phyloP scores from a whole-genome alignment of 75 land plant species.

The Cunninghamia lanceolata region DNA sequence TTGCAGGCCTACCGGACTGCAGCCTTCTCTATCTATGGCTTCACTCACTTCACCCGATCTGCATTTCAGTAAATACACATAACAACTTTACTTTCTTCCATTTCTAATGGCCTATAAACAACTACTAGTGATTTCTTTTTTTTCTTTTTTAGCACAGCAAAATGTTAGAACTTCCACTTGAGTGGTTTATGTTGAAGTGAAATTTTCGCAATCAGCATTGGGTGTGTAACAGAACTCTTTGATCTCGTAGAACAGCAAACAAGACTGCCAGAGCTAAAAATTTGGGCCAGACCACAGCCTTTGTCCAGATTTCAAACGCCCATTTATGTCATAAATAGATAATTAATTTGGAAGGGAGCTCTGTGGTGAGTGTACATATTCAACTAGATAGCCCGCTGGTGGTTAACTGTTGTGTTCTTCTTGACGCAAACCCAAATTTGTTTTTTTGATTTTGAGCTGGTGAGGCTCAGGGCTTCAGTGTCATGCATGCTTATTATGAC shows the following conservation, averaged over 20 bases:
- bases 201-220: neutral
- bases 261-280: neutral
- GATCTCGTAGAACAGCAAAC: neutral
- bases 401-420: neutral
- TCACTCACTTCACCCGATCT: constrained; percentile 67
- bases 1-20: constrained; percentile 69
- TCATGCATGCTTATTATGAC: neutral
- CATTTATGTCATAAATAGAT: neutral
- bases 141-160: no score
- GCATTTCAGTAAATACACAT: constrained; percentile 49
- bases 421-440: neutral
- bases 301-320: neutral
- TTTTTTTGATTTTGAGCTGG: neutral
- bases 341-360: neutral
- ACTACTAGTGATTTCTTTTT: no score
- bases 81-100: neutral
- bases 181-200: neutral
- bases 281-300: neutral
- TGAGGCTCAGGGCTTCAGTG: neutral
- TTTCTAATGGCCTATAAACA: neutral
- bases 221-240: neutral
- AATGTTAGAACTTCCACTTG: neutral
- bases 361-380: neutral
- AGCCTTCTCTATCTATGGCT: constrained; percentile 77
- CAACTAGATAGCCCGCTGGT: neutral